Percentiles rank a stretch among this genome's conserved stretches.
Evolutionary conservation across 2,329 filamentous ascomycete species (phyloP).

Genomic region (Fusarium annulatum): DNA sequence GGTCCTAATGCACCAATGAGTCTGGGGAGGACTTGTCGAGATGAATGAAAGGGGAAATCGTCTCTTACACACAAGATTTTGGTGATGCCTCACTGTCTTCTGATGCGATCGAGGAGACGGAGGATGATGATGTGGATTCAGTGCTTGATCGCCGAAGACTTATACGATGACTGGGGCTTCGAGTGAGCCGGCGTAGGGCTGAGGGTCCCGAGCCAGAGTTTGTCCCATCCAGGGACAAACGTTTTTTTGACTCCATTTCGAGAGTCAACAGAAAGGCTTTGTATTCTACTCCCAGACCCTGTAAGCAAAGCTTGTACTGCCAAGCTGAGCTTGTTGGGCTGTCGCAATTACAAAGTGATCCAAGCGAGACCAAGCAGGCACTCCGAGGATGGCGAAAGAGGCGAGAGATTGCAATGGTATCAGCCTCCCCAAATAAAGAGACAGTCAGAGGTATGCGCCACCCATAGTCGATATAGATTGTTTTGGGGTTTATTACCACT

Average conservation of each 20-base stretch:
- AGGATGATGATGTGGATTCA: slow-evolving; percentile 44
- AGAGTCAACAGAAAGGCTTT: neutral
- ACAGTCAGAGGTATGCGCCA: slow-evolving; percentile 33
- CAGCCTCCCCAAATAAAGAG: neutral
- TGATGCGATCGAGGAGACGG: slow-evolving; percentile 41
- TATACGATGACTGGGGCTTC: slow-evolving; percentile 49
- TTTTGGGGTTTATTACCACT: slow-evolving; percentile 34
- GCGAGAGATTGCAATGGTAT: slow-evolving; percentile 8
- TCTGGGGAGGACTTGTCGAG: neutral
- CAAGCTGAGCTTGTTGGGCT: neutral
- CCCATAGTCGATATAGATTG: slow-evolving; percentile 41
- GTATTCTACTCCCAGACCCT: neutral
- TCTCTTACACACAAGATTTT: slow-evolving; percentile 51
- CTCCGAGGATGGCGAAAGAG: slow-evolving; percentile 10
- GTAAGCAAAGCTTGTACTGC: neutral
- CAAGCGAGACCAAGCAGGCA: neutral
- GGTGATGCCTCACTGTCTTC: slow-evolving; percentile 41
- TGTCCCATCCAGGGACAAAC: slow-evolving; percentile 45
- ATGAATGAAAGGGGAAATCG: slow-evolving; percentile 7
- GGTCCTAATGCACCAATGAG: slow-evolving; percentile 50
- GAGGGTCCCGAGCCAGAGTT: slow-evolving; percentile 44
- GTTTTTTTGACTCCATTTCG: slow-evolving; percentile 49
- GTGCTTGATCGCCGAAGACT: slow-evolving; percentile 48
- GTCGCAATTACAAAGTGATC: neutral
- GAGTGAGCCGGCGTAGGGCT: slow-evolving; percentile 49